These are phyloP conservation scores for Platanthera guangdongensis DNA, from an alignment of 106 monocot genomes.

Conservation along the genomic window DNA sequence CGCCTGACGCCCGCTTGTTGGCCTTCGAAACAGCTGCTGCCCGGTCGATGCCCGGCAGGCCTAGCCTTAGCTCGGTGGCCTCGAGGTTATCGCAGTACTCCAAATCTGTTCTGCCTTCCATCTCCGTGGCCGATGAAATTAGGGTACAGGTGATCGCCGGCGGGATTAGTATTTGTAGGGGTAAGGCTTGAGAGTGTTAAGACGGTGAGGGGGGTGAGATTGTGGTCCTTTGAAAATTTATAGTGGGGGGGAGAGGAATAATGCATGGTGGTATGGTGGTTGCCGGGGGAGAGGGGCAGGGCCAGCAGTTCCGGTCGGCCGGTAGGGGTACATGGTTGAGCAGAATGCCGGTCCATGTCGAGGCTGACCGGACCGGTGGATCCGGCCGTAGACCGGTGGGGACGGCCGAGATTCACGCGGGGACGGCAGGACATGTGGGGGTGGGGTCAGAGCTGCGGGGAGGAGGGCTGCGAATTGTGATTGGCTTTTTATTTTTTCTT, in stretches of 20 bases:
- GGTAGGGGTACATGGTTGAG: neutral
- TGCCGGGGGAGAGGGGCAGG: neutral
- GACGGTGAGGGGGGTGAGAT: neutral
- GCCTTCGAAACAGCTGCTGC: constrained; percentile 27
- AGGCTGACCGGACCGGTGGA: constrained; percentile 2
- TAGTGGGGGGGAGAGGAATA: neutral
- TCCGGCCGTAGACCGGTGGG: constrained; percentile 5
- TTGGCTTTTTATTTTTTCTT: neutral
- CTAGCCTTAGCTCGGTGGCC: constrained; percentile 75
- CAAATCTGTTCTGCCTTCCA: constrained; percentile 4
- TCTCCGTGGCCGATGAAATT: neutral
- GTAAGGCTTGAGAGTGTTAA: neutral
- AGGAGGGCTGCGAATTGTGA: neutral
- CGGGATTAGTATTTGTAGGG: neutral
- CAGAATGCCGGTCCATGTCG: constrained; percentile 3
- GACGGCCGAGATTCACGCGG: neutral
- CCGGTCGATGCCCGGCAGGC: constrained; percentile 47
- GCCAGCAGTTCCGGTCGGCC: constrained; percentile 11
- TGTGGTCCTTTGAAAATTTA: neutral
- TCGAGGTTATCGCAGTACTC: constrained; percentile 25
- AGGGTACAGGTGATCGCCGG: neutral
- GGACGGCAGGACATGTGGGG: constrained; percentile 6
- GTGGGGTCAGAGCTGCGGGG: neutral
- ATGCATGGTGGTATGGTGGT: neutral
- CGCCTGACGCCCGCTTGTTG: constrained; percentile 41